Base-by-base conservation (phyloP, 2,329 filamentous ascomycete genomes). In the Aureobasidium pullulans region DNA sequence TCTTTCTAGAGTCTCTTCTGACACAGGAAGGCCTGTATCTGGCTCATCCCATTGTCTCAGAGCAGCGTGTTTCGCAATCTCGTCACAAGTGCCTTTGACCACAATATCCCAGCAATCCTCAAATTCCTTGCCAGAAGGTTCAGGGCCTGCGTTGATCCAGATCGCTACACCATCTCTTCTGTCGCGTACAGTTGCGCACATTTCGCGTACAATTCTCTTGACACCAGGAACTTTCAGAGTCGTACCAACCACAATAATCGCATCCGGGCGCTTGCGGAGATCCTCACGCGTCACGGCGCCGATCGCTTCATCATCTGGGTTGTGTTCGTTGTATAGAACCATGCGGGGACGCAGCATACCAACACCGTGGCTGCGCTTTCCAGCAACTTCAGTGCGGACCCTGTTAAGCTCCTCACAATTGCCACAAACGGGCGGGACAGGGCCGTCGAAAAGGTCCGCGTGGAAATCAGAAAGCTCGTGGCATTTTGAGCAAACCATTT, bases 401-500 rank as follows among this genome's bases (percentile, higher is more conserved):
- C 84, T 75, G 69, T 99, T 93, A 60, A 84, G 83, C 62, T 83
- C 83, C 56, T 85, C 81, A 72, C 94, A 99, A 49, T 82, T 80
- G 10, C 78, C 77, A 72, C 94, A 99, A 9, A 87, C 80, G 29
- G 94, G 94, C 4, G 94, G 85, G 63, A 90, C 84, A 6, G 91
- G 88, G 2, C 93, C 90, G 59, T 89, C 82, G 71, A 99, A 99
- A 44, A 95, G 78, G 7, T 85, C 82, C 8, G 86, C 81, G 64
- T 96, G 80, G 67, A 99, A 92, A 54, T 87, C 81, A 46, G 84
- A 82, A 8, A 96, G 79, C 61, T 88, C 79, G 65, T 85, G 83
- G 72, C 94, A 99, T 72, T 97, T 97, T 46, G 90, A 90, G 74
- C 94, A 99, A 15, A 95, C 88, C 93, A 97, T 97, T 72, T 96